Evolutionary conservation across 2,329 filamentous ascomycete genomes (phyloP), one percentile per base, ranked within the genome.

Genomic region (Colletotrichum theobromicola): DNA sequence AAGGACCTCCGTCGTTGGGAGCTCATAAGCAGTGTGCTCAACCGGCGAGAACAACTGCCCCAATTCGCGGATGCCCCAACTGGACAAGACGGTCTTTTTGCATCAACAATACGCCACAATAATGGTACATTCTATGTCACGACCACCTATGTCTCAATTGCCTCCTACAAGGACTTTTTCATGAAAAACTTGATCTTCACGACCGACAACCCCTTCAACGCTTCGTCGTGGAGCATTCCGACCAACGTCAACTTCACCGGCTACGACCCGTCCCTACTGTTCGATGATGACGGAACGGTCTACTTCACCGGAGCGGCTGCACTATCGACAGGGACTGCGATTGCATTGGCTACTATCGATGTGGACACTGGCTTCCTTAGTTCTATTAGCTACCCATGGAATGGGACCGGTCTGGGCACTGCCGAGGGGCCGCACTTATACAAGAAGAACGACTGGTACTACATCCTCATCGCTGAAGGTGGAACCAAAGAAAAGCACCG

Each of bases 201-300:
- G 13, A 67, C 75, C 0, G 75, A 60, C 0, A 42, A 79, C 35
- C 74, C 75, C 1, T 80, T 75, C 57, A 61, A 78, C 1, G 76
- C 79, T 12, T 67, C 66, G 0, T 69, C 62, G 0, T 81, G 79
- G 79, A 76, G 77, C 35, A 80, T 37, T 26, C 78, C 78, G 0
- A 77, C 79, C 0, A 71, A 69, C 1, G 80, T 79, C 21, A 58
- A 67, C 5, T 72, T 78, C 13, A 46, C 26, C 1, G 76, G 77
- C 24, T 80, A 80, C 67, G 90, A 92, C 65, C 87, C 89, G 0
- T 86, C 85, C 35, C 84, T 87, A 1, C 89, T 90, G 76, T 92
- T 89, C 87, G 88, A 91, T 64, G 85, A 86, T 2, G 86, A 91
- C 67, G 90, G 89, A 2, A 88, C 85, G 67, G 82, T 86, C 0